A percentile compares a stretch with the other conserved stretches of the same genome.
These are phyloP conservation scores for Tremellales sp. DNA, from an alignment of 1,284 basidiomycete species.

Conservation along the genomic window DNA sequence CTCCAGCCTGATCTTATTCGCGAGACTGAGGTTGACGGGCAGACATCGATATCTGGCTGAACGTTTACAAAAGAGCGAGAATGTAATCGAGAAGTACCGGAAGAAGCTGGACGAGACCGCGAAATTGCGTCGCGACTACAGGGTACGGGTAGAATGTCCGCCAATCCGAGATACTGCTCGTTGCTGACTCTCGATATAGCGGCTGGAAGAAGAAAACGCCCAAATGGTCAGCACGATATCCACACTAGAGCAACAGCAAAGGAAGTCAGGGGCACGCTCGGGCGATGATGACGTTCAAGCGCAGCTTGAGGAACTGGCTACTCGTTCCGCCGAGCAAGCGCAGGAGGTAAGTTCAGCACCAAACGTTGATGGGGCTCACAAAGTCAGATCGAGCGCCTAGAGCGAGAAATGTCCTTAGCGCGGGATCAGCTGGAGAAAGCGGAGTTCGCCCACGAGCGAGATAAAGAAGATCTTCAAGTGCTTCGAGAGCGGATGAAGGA, in stretches of 20 bases:
- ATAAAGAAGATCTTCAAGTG: constrained; percentile 78
- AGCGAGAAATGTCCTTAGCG: neutral
- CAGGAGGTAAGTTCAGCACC: constrained; percentile 17
- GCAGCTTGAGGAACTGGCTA: constrained; percentile 77
- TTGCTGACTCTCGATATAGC: constrained; percentile 52
- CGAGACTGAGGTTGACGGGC: constrained; percentile 4
- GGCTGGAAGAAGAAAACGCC: constrained; percentile 86
- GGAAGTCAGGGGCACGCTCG: constrained; percentile 77
- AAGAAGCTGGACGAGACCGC: constrained; percentile 94
- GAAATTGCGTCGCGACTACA: constrained; percentile 78
- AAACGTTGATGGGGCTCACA: neutral
- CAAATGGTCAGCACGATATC: constrained; percentile 87
- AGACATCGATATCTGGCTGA: constrained; percentile 87
- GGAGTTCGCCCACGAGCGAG: constrained; percentile 66
- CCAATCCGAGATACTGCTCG: neutral
- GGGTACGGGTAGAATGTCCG: constrained; percentile 52
- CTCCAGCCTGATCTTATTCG: too few relatives aligned
- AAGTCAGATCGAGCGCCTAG: neutral
- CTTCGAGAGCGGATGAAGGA: constrained; percentile 90
- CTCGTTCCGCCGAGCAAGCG: constrained; percentile 51
- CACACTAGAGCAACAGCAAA: constrained; percentile 81
- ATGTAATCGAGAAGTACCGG: constrained; percentile 98
- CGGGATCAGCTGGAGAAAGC: constrained; percentile 51
- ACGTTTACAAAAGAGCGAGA: constrained; percentile 86
- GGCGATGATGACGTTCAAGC: constrained; percentile 80